Conservation (phyloP, 1,139 yeast species). For the Candida mesenterica region DNA sequence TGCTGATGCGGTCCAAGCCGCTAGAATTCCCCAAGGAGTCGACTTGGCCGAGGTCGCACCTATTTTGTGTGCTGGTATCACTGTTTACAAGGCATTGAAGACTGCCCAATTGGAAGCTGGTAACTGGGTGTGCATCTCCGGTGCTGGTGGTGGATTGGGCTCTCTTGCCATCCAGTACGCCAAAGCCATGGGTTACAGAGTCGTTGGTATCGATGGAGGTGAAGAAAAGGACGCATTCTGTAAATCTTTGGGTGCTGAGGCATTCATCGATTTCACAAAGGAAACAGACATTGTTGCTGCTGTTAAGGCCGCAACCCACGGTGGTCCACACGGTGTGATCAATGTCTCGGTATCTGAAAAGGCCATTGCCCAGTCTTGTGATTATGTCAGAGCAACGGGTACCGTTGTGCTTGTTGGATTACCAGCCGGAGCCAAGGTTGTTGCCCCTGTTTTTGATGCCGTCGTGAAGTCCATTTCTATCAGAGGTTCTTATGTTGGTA, state of each 20-base stretch:
- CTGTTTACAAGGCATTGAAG: conserved; percentile 81
- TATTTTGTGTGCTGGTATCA: conserved; percentile 74
- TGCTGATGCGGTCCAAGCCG: conserved; percentile 46
- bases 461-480: conserved; percentile 65
- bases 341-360: conserved; percentile 76
- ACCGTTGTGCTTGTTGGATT: conserved; percentile 79
- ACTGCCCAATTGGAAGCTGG: conserved; percentile 66
- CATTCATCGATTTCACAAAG: conserved; percentile 60
- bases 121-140: conserved; percentile 77
- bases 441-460: conserved; percentile 60
- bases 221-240: conserved; percentile 58
- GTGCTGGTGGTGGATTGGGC: conserved; percentile 88
- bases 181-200: conserved; percentile 78
- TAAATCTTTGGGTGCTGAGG: conserved; percentile 66
- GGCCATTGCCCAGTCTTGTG: conserved; percentile 68
- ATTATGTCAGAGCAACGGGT: conserved; percentile 72
- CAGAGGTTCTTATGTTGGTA: conserved; percentile 78
- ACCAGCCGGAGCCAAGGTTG: conserved; percentile 68
- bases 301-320: conserved; percentile 26
- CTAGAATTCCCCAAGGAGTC: conserved; percentile 32
- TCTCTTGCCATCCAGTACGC: conserved; percentile 81
- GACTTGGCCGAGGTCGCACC: conserved; percentile 38
- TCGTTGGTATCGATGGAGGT: conserved; percentile 75
- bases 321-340: conserved; percentile 70
- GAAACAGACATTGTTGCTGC: conserved; percentile 32